phyloP scores from a whole-genome alignment of 495 filamentous ascomycete genomes.

The Articulospora tetracladia region DNA sequence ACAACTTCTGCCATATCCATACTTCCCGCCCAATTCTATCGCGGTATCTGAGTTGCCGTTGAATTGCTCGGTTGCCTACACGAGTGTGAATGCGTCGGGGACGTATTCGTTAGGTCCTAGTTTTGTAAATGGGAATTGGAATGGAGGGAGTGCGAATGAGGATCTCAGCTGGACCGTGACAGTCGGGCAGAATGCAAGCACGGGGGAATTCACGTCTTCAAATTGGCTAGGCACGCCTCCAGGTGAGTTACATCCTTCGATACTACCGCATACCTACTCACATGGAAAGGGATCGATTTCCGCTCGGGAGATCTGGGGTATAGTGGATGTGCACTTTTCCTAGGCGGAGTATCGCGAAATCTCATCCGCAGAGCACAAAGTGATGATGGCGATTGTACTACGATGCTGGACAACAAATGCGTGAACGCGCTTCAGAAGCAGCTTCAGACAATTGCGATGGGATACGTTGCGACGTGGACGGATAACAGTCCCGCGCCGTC shows the following conservation, averaged over 20 bases:
- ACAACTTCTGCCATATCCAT: background rate
- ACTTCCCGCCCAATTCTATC: background rate
- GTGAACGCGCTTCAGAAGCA: background rate
- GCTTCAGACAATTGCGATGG: background rate
- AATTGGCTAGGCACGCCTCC: background rate
- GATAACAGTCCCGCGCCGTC: background rate
- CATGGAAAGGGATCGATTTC: background rate
- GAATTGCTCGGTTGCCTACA: background rate
- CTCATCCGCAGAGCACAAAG: background rate
- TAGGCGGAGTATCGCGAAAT: background rate
- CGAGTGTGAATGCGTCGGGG: background rate
- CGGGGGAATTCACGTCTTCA: background rate
- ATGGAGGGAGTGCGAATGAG: background rate
- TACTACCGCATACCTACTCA: background rate
- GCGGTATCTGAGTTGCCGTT: background rate
- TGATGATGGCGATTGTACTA: background rate
- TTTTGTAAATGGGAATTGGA: background rate
- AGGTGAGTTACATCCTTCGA: background rate
- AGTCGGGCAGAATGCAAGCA: background rate
- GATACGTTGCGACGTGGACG: background rate
- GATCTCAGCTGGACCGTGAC: constrained; percentile 2
- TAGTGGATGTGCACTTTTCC: background rate
- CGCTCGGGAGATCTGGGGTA: background rate
- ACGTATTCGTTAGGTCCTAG: background rate
- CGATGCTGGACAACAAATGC: background rate